Percentiles rank a stretch among this genome's conserved stretches.
Evolutionary conservation across 345 rosid species (phyloP).

Genomic region (Alliaria petiolata): DNA sequence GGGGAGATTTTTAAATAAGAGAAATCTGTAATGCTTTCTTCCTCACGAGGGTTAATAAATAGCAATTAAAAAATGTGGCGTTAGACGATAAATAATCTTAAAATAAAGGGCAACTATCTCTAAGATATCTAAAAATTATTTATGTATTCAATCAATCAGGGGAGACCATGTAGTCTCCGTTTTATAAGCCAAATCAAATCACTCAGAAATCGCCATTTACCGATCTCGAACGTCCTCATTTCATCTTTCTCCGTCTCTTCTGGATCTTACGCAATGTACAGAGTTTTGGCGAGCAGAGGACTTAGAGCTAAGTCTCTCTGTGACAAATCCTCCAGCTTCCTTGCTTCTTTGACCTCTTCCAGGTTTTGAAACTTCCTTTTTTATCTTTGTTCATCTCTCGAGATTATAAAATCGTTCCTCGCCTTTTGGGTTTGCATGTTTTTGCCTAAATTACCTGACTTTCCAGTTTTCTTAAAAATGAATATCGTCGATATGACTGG

Average conservation of each 20-base stretch:
- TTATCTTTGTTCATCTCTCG: not conserved
- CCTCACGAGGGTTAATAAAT: not conserved
- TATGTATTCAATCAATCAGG: conserved; percentile 3
- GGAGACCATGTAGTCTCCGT: not conserved
- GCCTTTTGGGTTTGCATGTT: conserved; percentile 8
- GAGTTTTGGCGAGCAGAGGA: conserved; percentile 34
- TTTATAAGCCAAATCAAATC: not conserved
- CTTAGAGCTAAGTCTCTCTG: conserved; percentile 41
- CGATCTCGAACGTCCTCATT: conserved; percentile 4
- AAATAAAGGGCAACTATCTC: not conserved
- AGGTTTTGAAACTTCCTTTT: conserved; percentile 30
- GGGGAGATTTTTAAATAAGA: not conserved
- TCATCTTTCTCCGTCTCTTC: conserved; percentile 16
- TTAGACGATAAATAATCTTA: not conserved
- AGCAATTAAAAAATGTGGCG: not conserved
- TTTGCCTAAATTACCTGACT: not conserved
- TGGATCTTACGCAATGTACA: conserved; percentile 44
- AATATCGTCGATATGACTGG: not conserved
- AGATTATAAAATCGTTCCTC: not conserved
- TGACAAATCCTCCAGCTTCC: conserved; percentile 29
- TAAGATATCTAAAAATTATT: conserved; percentile 12
- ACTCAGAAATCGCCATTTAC: not conserved
- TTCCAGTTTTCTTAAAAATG: not conserved
- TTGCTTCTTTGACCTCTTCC: conserved; percentile 36
- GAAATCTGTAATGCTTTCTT: not conserved